Percentiles rank a stretch among this genome's conserved stretches.
phyloP scores from a whole-genome alignment of 2,329 filamentous ascomycete species.

The Verticillium alfalfae region DNA sequence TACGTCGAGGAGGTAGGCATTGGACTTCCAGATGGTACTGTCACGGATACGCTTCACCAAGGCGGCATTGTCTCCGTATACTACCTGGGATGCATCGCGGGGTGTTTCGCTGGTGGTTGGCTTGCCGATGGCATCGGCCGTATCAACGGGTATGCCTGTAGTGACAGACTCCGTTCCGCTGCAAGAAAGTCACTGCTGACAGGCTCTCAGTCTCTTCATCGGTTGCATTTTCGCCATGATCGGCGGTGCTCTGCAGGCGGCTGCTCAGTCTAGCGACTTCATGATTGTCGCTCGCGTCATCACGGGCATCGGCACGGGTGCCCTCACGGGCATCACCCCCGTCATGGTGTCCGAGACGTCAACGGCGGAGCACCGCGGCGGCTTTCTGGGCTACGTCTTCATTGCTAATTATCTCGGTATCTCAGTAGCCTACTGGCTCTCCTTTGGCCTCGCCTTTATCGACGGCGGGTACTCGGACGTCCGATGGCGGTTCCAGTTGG shows the following conservation, averaged over 20 bases:
- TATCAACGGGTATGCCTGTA: constrained; percentile 25
- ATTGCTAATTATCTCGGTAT: constrained; percentile 58
- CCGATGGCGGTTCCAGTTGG: constrained; percentile 61
- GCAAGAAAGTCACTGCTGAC: neutral
- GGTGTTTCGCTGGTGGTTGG: constrained; percentile 43
- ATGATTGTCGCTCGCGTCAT: constrained; percentile 49
- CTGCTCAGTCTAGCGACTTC: constrained; percentile 36
- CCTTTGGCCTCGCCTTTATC: constrained; percentile 19
- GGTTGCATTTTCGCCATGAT: constrained; percentile 40
- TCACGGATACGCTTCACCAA: constrained; percentile 42
- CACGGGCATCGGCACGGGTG: constrained; percentile 63
- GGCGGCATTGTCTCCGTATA: constrained; percentile 48
- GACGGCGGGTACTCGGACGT: neutral
- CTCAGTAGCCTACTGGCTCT: constrained; percentile 31
- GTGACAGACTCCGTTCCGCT: neutral
- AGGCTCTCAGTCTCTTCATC: constrained; percentile 31
- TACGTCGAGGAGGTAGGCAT: constrained; percentile 38
- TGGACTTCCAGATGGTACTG: constrained; percentile 33
- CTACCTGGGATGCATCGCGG: constrained; percentile 44
- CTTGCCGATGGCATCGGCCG: constrained; percentile 48
- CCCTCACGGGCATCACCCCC: constrained; percentile 65
- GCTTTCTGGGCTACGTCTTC: constrained; percentile 68
- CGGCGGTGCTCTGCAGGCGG: constrained; percentile 42
- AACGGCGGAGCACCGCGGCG: constrained; percentile 61
- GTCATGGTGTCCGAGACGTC: constrained; percentile 69